A percentile compares a stretch with the other conserved stretches of the same genome.
phyloP scores from a whole-genome alignment of 495 filamentous ascomycete genomes.

The Hamigera avellanea region DNA sequence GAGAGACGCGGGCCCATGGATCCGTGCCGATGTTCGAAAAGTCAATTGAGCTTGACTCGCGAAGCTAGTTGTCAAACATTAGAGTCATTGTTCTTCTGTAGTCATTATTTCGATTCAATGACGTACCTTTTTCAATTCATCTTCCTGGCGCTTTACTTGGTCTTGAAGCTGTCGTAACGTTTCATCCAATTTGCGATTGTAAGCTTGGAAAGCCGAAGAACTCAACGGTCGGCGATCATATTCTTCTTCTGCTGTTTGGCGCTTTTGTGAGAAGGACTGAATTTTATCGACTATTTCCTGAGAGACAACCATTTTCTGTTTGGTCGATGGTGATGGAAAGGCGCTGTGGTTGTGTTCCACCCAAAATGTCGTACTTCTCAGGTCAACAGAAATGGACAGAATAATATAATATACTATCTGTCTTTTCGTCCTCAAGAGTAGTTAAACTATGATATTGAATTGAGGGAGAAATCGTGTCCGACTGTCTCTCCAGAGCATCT shows the following conservation, averaged over 20 bases:
- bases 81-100: background rate
- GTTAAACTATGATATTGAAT: too few relatives aligned
- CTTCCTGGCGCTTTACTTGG: conserved; percentile 53
- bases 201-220: conserved; percentile 22
- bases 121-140: conserved; percentile 42
- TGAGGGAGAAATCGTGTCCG: too few relatives aligned
- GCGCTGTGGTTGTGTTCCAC: too few relatives aligned
- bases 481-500: too few relatives aligned
- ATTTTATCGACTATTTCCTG: conserved; percentile 25
- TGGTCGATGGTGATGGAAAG: background rate
- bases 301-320: conserved; percentile 21
- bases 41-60: conserved; percentile 28
- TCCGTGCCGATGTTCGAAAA: conserved; percentile 29
- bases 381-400: too few relatives aligned
- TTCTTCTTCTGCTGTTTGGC: conserved; percentile 23
- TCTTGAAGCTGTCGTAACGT: conserved; percentile 54
- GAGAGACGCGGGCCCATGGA: conserved; percentile 32
- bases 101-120: background rate
- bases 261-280: conserved; percentile 24
- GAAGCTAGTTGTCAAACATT: conserved; percentile 23
- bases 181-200: conserved; percentile 44
- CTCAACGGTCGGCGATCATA: conserved; percentile 21
- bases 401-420: too few relatives aligned
- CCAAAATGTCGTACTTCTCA: too few relatives aligned
- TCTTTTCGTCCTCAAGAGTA: too few relatives aligned